Evolutionary conservation across 345 rosid genomes (phyloP).

Genomic region (Rhodomyrtus tomentosa): DNA sequence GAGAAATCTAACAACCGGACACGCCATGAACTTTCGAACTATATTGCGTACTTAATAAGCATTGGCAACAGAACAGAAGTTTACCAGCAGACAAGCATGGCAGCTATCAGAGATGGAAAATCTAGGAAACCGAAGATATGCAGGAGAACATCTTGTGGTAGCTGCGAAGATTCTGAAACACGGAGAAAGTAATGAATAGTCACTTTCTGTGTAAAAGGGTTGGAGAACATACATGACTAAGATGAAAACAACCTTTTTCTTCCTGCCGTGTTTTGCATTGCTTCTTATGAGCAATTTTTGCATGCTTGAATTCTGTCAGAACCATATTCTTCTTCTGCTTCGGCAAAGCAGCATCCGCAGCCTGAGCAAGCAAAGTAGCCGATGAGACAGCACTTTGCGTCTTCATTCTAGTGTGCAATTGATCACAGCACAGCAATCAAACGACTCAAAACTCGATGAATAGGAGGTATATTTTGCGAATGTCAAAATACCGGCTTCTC

Average conservation of each 20-base stretch:
- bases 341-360: conserved; percentile 57
- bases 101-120: conserved; percentile 43
- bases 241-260: conserved; percentile 19
- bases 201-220: not conserved
- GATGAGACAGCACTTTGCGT: conserved; percentile 56
- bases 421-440: not conserved
- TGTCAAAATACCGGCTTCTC: not conserved
- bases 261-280: conserved; percentile 30
- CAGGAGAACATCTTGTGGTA: conserved; percentile 61
- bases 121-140: conserved; percentile 65
- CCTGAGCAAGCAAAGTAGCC: conserved; percentile 49
- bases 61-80: not conserved
- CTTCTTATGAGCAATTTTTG: conserved; percentile 64
- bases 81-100: conserved; percentile 59
- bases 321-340: conserved; percentile 80
- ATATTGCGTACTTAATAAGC: not conserved
- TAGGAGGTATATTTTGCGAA: not conserved
- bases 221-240: not conserved
- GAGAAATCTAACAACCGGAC: not conserved
- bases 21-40: not conserved
- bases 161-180: conserved; percentile 36
- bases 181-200: not conserved
- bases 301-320: conserved; percentile 55
- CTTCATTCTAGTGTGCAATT: conserved; percentile 33
- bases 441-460: not conserved